Evolutionary conservation across 1,284 basidiomycete genomes (phyloP).

Genomic region (Puccinia coronata): DNA sequence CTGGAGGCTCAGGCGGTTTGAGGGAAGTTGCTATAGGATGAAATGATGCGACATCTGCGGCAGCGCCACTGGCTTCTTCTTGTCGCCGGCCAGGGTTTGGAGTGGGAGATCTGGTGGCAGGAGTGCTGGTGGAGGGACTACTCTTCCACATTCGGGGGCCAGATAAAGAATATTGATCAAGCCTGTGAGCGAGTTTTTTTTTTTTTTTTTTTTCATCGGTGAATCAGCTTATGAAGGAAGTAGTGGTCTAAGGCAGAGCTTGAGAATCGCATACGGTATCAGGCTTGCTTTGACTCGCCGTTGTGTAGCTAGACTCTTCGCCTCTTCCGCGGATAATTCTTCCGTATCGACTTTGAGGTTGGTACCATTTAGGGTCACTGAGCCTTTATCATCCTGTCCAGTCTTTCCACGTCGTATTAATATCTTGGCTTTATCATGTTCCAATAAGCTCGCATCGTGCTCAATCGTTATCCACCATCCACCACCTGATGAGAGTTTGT

Average conservation of each 20-base stretch:
- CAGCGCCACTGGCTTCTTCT: constrained; percentile 2
- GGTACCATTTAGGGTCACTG: constrained; percentile 86
- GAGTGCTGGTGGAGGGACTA: constrained; percentile 25
- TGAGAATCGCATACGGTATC: constrained; percentile 69
- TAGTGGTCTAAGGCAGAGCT: constrained; percentile 3
- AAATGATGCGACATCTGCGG: constrained; percentile 3
- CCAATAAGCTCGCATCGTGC: constrained; percentile 76
- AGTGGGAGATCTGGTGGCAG: constrained; percentile 20
- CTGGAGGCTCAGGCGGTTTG: not conserved
- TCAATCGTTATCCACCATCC: constrained; percentile 95
- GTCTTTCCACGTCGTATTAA: constrained; percentile 68
- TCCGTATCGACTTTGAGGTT: constrained; percentile 85
- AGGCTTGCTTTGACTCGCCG: constrained; percentile 84
- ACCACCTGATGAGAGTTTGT: constrained; percentile 85
- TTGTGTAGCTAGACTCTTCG: constrained; percentile 76
- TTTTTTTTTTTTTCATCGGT: no score
- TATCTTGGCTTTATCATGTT: constrained; percentile 72
- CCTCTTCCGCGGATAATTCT: constrained; percentile 83
- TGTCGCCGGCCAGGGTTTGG: not conserved
- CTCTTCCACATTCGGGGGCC: constrained; percentile 43
- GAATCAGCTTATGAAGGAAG: constrained; percentile 17
- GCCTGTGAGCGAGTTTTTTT: constrained; percentile 27
- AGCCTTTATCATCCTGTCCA: constrained; percentile 67
- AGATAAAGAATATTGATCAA: constrained; percentile 48
- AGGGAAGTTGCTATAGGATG: constrained; percentile 6